These are phyloP conservation scores for Diatrype stigma DNA, from an alignment of 2,329 filamentous ascomycete genomes.

Conservation along the genomic window DNA sequence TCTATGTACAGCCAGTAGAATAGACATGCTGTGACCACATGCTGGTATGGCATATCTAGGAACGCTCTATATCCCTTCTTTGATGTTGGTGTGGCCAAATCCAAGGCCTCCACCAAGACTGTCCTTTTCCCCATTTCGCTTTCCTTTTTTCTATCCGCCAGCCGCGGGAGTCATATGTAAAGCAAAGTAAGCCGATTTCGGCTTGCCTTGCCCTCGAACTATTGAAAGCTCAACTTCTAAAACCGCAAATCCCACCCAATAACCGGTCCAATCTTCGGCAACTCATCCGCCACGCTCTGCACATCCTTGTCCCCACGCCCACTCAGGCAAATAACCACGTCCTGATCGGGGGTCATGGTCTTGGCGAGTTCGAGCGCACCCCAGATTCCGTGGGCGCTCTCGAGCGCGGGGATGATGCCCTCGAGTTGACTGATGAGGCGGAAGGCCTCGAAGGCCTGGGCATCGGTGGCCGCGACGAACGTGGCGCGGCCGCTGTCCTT, in stretches of 20 bases:
- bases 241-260: slow-evolving; percentile 73
- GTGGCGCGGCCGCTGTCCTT: slow-evolving; percentile 84
- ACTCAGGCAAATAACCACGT: slow-evolving; percentile 90
- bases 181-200: too few species aligned
- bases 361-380: slow-evolving; percentile 88
- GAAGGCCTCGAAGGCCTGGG: slow-evolving; percentile 86
- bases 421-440: slow-evolving; percentile 79
- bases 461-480: slow-evolving; percentile 88
- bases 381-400: slow-evolving; percentile 88
- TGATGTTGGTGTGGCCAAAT: too few species aligned
- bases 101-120: too few species aligned
- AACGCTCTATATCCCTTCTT: too few species aligned
- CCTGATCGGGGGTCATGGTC: slow-evolving; percentile 82
- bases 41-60: too few species aligned
- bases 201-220: too few species aligned
- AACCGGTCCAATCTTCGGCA: slow-evolving; percentile 81
- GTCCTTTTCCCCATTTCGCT: too few species aligned
- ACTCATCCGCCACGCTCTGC: slow-evolving; percentile 92
- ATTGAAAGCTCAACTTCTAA: slow-evolving; percentile 36
- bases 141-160: too few species aligned
- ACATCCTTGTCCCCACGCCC: slow-evolving; percentile 98
- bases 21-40: too few species aligned
- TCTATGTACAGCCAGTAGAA: neutral
- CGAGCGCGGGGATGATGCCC: slow-evolving; percentile 93
- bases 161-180: too few species aligned